Conservation (phyloP, 2,329 filamentous ascomycete species). For the Mariannaea sp. region DNA sequence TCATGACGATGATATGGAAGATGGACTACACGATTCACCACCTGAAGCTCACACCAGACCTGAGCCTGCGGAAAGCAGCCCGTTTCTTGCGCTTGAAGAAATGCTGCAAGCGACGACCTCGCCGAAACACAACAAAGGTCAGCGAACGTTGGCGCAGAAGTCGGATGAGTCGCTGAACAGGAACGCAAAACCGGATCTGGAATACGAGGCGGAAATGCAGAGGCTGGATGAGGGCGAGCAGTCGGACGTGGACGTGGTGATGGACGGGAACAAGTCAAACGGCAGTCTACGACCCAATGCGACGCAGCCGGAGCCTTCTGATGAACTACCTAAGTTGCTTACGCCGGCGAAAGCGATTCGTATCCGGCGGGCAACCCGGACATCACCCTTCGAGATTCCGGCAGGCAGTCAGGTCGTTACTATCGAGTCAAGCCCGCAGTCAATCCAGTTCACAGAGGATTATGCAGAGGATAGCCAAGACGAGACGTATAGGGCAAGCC, state of each 20-base stretch:
- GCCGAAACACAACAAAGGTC: constrained; percentile 44
- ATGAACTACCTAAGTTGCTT: constrained; percentile 4
- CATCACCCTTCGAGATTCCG: constrained; percentile 35
- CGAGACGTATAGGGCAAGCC: constrained; percentile 29
- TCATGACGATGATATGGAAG: constrained; percentile 28
- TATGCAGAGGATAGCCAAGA: constrained; percentile 32
- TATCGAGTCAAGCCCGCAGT: constrained; percentile 38
- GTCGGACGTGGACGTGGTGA: constrained; percentile 34
- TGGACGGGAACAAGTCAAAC: constrained; percentile 33
- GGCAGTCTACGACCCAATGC: constrained; percentile 41
- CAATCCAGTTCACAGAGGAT: constrained; percentile 26
- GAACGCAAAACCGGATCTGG: constrained; percentile 38
- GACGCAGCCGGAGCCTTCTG: constrained; percentile 36
- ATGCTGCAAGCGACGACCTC: constrained; percentile 49
- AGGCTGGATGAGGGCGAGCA: constrained; percentile 45
- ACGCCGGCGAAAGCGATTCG: constrained; percentile 16
- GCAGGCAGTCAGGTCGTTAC: constrained; percentile 42
- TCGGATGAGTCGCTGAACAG: constrained; percentile 36
- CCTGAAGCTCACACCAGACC: constrained; percentile 23
- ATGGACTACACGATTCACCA: constrained; percentile 27
- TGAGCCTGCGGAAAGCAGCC: constrained; percentile 40
- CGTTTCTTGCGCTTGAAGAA: constrained; percentile 44
- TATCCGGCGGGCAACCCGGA: constrained; percentile 19
- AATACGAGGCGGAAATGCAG: constrained; percentile 52
- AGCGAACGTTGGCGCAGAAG: constrained; percentile 37